phyloP scores from a whole-genome alignment of 2,329 filamentous ascomycete species.

The Alternaria rosae region DNA sequence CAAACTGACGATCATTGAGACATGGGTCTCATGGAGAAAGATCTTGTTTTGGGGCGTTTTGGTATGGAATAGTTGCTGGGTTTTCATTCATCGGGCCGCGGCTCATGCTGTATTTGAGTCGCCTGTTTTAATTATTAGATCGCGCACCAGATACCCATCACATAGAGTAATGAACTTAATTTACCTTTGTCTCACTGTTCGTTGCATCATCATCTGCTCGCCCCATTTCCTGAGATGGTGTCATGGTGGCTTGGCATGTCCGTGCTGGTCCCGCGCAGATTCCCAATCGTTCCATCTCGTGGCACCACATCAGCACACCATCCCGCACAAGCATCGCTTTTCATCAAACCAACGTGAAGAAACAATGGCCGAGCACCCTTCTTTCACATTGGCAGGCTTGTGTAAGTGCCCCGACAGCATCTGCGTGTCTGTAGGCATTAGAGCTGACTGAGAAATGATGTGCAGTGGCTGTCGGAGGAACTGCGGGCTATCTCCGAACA shows the following conservation, averaged over 20 bases:
- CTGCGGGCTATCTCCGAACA: conserved; percentile 37
- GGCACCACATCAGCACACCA: not conserved
- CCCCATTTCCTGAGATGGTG: not conserved
- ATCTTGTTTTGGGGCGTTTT: not conserved
- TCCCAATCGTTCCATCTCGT: not conserved
- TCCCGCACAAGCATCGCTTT: not conserved
- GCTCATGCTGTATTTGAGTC: not conserved
- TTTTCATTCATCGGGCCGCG: not conserved
- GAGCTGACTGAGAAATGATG: conserved; percentile 8
- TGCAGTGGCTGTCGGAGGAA: conserved; percentile 36
- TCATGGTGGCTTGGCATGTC: conserved; percentile 8
- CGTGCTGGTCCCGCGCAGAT: not conserved
- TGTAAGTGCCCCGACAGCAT: conserved; percentile 17
- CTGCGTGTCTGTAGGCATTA: not conserved
- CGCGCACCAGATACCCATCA: conserved; percentile 1
- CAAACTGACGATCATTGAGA: not conserved
- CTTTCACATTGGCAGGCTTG: conserved; percentile 39
- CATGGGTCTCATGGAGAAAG: not conserved
- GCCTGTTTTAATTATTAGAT: not conserved
- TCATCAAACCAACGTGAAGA: not conserved
- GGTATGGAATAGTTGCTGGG: not conserved
- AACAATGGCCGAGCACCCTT: conserved; percentile 40
- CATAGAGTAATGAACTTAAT: not conserved
- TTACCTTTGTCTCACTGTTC: not conserved
- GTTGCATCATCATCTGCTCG: no score